Evolutionary conservation across 2,329 filamentous ascomycete species (phyloP), one percentile per base, ranked within the genome.

Genomic region (Rasamsonia emersonii): DNA sequence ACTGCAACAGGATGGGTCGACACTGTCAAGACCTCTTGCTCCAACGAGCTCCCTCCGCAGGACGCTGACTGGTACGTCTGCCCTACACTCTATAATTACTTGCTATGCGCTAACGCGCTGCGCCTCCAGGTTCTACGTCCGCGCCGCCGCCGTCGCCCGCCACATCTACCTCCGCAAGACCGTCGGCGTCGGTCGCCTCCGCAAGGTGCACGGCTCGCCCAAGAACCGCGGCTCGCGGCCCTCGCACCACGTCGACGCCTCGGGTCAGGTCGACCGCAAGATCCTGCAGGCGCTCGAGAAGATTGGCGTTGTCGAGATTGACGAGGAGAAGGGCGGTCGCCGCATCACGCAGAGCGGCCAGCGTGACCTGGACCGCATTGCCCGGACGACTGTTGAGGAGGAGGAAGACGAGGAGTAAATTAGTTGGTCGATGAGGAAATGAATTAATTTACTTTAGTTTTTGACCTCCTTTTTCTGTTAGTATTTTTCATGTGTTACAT

Each of bases 141-240:
- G 91, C 62, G 88, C 89, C 58, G 91, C 91, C 56, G 79, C 89
- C 50, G 82, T 98, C 63, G 91, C 91, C 60, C 86, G 88, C 62
- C 89, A 96, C 77, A 81, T 98, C 75, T 98, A 98, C 78, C 77
- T 98, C 67, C 84, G 91, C 74, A 98, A 98, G 79, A 95, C 88
- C 45, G 88, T 98, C 63, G 91, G 91, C 77, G 86, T 98, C 54
- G 91, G 91, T 70, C 86, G 91, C 62, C 80, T 98, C 56, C 83
- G 89, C 68, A 94, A 93, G 75, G 83, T 82, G 49, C 91, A 98
- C 79, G 91, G 86, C 58, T 82, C 78, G 54, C 82, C 83, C 74
- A 95, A 93, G 81, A 98, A 96, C 82, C 86, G 91, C 55, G 91
- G 91, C 57, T 78, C 78, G 54, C 78, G 82, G 53, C 91, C 91